A percentile compares a stretch with the other conserved stretches of the same genome.
These are phyloP conservation scores for Cutaneotrichosporon spelunceum DNA, from an alignment of 1,284 basidiomycete species.

Conservation along the genomic window DNA sequence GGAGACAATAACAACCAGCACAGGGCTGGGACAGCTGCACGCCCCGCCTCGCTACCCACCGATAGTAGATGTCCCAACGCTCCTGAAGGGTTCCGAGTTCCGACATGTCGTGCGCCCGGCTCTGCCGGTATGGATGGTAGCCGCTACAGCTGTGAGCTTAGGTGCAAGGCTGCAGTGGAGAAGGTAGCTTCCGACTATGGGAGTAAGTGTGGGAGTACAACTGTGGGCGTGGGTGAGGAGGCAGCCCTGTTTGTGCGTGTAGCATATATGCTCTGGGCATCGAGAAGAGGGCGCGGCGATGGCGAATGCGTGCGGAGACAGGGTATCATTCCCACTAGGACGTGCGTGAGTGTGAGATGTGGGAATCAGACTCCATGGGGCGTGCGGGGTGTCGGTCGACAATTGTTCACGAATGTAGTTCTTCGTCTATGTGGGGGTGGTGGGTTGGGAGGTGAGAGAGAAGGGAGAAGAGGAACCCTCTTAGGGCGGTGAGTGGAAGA, in stretches of 20 bases:
- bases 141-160: slow-evolving; percentile 7
- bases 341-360: neutral
- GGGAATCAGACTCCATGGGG: neutral
- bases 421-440: neutral
- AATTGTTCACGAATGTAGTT: neutral
- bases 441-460: too few species aligned
- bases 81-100: slow-evolving; percentile 17
- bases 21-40: neutral
- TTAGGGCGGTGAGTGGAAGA: neutral
- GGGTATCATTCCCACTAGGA: neutral
- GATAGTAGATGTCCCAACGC: slow-evolving; percentile 26
- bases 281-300: neutral
- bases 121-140: slow-evolving; percentile 12
- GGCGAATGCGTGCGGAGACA: neutral
- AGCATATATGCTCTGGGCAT: neutral
- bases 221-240: neutral
- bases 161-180: neutral
- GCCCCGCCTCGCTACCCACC: slow-evolving; percentile 9
- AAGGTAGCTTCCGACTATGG: neutral
- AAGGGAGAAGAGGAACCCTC: neutral
- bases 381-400: neutral
- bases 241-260: neutral
- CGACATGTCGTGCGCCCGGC: slow-evolving; percentile 21
- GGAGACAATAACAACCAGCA: neutral
- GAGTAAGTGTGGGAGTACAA: neutral